phyloP scores from a whole-genome alignment of 495 filamentous ascomycete species.

The Darksidea phi region DNA sequence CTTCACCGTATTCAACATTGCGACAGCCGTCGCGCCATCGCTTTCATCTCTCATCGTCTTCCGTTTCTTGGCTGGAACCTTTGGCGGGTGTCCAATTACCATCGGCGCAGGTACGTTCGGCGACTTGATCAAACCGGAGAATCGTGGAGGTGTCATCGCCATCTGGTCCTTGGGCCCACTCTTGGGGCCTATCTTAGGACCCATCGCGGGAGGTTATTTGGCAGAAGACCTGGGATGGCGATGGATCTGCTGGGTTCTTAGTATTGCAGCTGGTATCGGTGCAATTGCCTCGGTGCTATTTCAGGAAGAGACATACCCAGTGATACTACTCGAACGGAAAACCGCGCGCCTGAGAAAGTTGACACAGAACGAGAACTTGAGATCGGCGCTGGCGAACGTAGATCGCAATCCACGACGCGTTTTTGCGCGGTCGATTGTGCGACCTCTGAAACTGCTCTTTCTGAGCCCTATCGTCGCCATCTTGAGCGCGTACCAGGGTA shows the following conservation, averaged over 20 bases:
- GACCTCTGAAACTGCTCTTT: slow-evolving; percentile 23
- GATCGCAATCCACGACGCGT: slow-evolving; percentile 31
- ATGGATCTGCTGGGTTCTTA: slow-evolving; percentile 40
- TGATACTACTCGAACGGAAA: slow-evolving; percentile 55
- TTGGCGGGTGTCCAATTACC: slow-evolving; percentile 46
- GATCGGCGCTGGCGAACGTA: slow-evolving; percentile 40
- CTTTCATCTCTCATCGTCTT: slow-evolving; percentile 49
- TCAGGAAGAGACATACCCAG: slow-evolving; percentile 56
- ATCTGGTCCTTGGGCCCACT: slow-evolving; percentile 48
- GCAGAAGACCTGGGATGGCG: slow-evolving; percentile 35
- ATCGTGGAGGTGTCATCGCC: slow-evolving; percentile 47
- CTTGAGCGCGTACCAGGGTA: slow-evolving; percentile 13
- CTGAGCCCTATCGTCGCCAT: slow-evolving; percentile 24
- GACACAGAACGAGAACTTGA: slow-evolving; percentile 44
- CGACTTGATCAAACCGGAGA: slow-evolving; percentile 45
- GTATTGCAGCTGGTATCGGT: slow-evolving; percentile 44
- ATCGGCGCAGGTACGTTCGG: slow-evolving; percentile 51
- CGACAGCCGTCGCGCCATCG: slow-evolving; percentile 45
- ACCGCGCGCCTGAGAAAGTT: slow-evolving; percentile 41
- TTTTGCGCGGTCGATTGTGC: slow-evolving; percentile 16
- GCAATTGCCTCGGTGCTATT: slow-evolving; percentile 49
- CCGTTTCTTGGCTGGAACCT: slow-evolving; percentile 48
- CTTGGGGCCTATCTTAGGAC: slow-evolving; percentile 37
- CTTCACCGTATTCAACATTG: slow-evolving; percentile 50
- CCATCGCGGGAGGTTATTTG: slow-evolving; percentile 46